Base-by-base conservation (phyloP, 306 rosid genomes). In the Abrus pulchellus region DNA sequence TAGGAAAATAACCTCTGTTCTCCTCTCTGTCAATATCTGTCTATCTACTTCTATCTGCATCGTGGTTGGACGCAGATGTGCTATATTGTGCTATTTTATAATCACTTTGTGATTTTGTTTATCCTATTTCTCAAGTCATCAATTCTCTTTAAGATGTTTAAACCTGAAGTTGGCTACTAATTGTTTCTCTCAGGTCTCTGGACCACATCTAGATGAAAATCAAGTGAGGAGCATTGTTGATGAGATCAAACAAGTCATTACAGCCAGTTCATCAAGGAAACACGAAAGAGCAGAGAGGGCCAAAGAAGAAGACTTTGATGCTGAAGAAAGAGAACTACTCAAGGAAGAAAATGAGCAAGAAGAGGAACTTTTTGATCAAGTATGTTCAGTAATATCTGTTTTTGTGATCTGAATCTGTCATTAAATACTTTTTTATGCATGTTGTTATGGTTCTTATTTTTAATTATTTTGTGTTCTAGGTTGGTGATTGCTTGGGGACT, bases 311-410 rank as follows among this genome's bases (percentile, higher is more conserved):
- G 99, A 95, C 88, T 95, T 95, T 80, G 99, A 95, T 80, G 99
- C 93, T 6, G 99, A 95, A 65, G 99, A 95, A 84, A 86, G 88
- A 48, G 99, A 95, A 80, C 72, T 95, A 60, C 92, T 95, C 79
- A 90, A 86, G 77, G 98, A 95, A 84, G 99, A 95, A 91, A 91
- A 95, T 82, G 99, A 95, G 72, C 99, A 88, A 88, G 99, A 95
- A 85, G 99, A 95, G 83, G 99, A 93, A 87, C 97, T 95, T 82
- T 95, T 95, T 85, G 97, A 95, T 82, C 96, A 91, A 90, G 99
- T 95, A 52, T 67, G 84, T 59, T 77, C 13, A 27, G 40, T 65
- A 13, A 47, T 74, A 47, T 52, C 43, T 61, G 41, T 67, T 72
- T 62, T 76, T 74, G 72, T 12, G 65, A 54, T 60, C 65, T 54